These are phyloP conservation scores for Trypanosoma cruzi DNA, from an alignment of 208 protist species.

Conservation along the genomic window DNA sequence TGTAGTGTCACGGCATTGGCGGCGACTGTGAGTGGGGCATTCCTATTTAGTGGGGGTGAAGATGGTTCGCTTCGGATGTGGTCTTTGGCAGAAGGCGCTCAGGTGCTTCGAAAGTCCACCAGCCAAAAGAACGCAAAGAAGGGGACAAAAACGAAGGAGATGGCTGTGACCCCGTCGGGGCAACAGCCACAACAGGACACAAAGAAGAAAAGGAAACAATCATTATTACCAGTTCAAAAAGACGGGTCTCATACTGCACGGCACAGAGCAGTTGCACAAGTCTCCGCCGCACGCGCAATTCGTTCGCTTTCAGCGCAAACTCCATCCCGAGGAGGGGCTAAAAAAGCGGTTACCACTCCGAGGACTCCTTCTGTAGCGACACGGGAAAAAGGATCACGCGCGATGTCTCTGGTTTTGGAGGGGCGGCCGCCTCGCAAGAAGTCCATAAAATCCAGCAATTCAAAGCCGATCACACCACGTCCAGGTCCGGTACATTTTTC, in stretches of 20 bases:
- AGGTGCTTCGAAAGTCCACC: slow-evolving; percentile 30
- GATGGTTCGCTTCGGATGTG: slow-evolving; percentile 73
- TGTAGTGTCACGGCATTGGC: slow-evolving; percentile 49
- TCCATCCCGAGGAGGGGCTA: neutral
- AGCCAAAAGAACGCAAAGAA: slow-evolving; percentile 5
- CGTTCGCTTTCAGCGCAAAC: neutral
- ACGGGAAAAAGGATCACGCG: neutral
- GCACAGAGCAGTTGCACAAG: neutral
- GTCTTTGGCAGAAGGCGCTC: slow-evolving; percentile 42
- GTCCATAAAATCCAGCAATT: neutral
- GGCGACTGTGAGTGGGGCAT: slow-evolving; percentile 42
- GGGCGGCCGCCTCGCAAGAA: neutral
- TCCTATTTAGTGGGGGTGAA: slow-evolving; percentile 67
- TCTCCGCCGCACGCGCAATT: neutral
- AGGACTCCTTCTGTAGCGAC: neutral
- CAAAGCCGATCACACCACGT: neutral
- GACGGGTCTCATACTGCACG: neutral
- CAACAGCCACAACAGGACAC: neutral
- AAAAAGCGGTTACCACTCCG: neutral
- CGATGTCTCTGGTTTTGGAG: neutral
- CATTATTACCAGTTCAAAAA: neutral
- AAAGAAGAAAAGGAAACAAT: neutral
- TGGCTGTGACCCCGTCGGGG: neutral
- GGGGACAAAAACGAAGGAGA: slow-evolving; percentile 1
- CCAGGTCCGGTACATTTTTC: neutral